A percentile compares a stretch with the other conserved stretches of the same genome.
Conservation (phyloP, 257 asterid genomes). For the Capsicum chinense region DNA sequence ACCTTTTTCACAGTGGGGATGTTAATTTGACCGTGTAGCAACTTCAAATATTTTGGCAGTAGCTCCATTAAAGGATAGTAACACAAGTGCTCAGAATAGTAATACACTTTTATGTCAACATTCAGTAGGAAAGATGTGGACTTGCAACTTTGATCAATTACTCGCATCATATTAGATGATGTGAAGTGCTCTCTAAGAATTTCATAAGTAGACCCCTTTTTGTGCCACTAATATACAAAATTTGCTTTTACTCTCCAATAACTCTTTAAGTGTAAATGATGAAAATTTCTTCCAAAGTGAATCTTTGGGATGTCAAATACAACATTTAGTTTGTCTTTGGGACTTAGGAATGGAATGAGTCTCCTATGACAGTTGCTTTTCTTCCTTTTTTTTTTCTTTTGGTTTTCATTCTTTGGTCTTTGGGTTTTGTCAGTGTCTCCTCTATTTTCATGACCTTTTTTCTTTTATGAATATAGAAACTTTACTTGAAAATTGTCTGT, state of each 20-base stretch:
- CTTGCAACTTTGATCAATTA: background rate
- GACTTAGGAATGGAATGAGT: background rate
- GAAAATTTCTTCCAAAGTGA: slow-evolving; percentile 6
- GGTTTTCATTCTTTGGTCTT: background rate
- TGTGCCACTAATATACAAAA: background rate
- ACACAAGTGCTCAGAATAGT: background rate
- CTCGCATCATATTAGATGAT: background rate
- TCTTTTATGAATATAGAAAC: slow-evolving; percentile 23
- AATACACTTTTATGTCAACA: background rate
- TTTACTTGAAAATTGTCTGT: slow-evolving; percentile 33
- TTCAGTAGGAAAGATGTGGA: slow-evolving; percentile 12
- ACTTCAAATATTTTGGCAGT: background rate
- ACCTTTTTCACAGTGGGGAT: background rate
- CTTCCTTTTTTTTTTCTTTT: background rate
- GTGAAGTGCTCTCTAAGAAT: background rate
- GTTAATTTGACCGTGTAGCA: background rate
- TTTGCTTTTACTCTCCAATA: background rate
- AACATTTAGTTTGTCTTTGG: slow-evolving; percentile 1
- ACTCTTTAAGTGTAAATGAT: background rate
- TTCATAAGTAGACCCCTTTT: background rate
- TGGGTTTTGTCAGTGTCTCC: background rate
- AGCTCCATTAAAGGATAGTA: background rate
- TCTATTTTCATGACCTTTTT: slow-evolving; percentile 10
- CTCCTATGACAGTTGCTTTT: background rate
- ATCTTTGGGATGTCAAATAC: slow-evolving; percentile 22